Conservation (phyloP, 1,139 yeast genomes). For the Yamadazyma triangularis region DNA sequence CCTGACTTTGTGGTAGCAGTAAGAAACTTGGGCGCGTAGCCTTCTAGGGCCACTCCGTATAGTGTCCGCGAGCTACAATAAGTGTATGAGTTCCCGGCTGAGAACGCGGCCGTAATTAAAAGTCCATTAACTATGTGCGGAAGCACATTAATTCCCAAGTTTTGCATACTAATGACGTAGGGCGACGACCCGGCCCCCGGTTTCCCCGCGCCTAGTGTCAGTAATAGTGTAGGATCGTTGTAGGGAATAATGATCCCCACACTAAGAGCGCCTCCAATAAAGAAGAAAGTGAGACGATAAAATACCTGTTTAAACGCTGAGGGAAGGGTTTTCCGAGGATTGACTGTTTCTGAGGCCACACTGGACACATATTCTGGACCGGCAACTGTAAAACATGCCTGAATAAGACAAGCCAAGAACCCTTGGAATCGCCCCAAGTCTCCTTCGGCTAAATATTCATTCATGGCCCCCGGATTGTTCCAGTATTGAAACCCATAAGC, state of each 20-base stretch:
- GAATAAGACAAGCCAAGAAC: conserved; percentile 61
- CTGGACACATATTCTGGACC: conserved; percentile 68
- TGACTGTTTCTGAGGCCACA: conserved; percentile 71
- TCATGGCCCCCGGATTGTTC: conserved; percentile 60
- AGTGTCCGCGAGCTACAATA: conserved; percentile 43
- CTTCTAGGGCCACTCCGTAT: conserved; percentile 42
- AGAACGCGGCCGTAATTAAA: conserved; percentile 40
- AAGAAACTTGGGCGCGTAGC: conserved; percentile 50
- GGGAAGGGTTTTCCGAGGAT: conserved; percentile 73
- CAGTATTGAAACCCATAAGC: conserved; percentile 65
- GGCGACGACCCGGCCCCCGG: conserved; percentile 73
- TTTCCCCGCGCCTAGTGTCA: conserved; percentile 26
- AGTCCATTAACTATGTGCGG: conserved; percentile 44
- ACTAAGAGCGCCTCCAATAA: conserved; percentile 43
- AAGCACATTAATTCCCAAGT: conserved; percentile 37
- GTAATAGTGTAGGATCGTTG: conserved; percentile 49
- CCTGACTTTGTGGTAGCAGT: conserved; percentile 33
- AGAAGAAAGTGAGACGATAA: conserved; percentile 65
- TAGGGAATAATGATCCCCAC: conserved; percentile 72
- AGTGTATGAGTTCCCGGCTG: conserved; percentile 47
- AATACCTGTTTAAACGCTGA: conserved; percentile 73
- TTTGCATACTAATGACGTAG: conserved; percentile 49
- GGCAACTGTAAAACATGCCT: conserved; percentile 70
- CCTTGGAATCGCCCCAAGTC: conserved; percentile 49
- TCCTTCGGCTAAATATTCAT: conserved; percentile 31